These are phyloP conservation scores for Oxytropis ochrocephala DNA, from an alignment of 306 rosid species.

Conservation along the genomic window DNA sequence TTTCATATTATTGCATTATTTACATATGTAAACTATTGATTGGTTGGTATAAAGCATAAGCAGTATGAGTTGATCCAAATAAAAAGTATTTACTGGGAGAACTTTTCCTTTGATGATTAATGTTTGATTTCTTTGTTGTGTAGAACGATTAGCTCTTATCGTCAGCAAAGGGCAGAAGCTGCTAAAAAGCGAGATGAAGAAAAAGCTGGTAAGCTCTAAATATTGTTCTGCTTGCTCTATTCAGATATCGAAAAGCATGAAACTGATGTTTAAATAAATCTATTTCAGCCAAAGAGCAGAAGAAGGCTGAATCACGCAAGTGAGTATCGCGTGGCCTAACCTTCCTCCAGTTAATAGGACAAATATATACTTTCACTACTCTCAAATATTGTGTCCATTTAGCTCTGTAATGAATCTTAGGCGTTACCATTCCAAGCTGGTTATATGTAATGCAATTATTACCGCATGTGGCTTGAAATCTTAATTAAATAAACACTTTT, in stretches of 20 bases:
- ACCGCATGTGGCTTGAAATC: conserved; percentile 15
- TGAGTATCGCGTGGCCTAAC: conserved; percentile 27
- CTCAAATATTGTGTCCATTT: conserved; percentile 19
- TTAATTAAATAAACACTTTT: not conserved
- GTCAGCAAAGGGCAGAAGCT: conserved; percentile 89
- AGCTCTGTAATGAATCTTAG: conserved; percentile 18
- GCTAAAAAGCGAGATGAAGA: conserved; percentile 85
- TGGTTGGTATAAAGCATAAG: conserved; percentile 1
- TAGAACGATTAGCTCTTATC: conserved; percentile 82
- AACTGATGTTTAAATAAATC: conserved; percentile 10
- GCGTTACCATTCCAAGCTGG: conserved; percentile 19
- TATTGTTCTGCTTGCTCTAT: not conserved
- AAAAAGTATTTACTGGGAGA: not conserved
- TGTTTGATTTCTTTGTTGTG: conserved; percentile 10
- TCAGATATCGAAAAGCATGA: not conserved
- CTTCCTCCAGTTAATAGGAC: conserved; percentile 20
- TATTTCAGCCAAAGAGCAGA: conserved; percentile 72
- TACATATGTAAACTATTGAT: not conserved
- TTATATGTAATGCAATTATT: conserved; percentile 24
- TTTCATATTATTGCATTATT: not conserved
- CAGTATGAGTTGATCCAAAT: not conserved
- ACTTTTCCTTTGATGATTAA: not conserved
- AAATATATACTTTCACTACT: conserved; percentile 21
- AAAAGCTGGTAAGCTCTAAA: conserved; percentile 54
- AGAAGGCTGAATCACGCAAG: conserved; percentile 69